Evolutionary conservation across 805 yeast species (phyloP).

Genomic region (Huiozyma naganishii): DNA sequence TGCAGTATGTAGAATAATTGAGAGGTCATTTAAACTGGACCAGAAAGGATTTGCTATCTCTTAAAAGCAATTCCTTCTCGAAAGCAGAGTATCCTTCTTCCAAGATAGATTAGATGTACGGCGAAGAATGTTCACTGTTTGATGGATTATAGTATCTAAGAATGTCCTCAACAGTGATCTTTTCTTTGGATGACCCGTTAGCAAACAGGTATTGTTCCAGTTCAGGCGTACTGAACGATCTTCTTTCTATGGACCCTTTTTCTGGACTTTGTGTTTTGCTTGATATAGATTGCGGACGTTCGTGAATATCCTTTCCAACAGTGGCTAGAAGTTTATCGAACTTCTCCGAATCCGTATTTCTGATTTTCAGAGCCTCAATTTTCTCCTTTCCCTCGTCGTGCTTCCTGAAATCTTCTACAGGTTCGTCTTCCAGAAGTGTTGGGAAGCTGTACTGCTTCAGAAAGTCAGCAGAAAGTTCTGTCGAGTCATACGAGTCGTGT

Average conservation of each 20-base stretch:
- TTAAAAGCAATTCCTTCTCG: too few species aligned
- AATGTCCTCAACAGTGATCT: conserved; percentile 24
- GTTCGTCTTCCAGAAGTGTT: conserved; percentile 19
- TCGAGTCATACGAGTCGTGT: background rate
- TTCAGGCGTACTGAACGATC: conserved; percentile 14
- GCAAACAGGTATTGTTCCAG: conserved; percentile 13
- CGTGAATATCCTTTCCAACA: background rate
- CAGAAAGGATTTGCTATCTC: too few species aligned
- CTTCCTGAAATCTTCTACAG: conserved; percentile 5
- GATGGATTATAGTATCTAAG: conserved; percentile 20
- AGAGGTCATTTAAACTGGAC: too few species aligned
- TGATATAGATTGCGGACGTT: background rate
- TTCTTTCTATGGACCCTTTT: background rate
- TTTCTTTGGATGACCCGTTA: conserved; percentile 6
- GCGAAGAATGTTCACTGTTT: conserved; percentile 15
- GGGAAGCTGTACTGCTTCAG: conserved; percentile 21
- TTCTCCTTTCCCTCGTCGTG: background rate
- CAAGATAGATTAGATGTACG: background rate
- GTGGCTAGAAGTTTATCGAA: background rate
- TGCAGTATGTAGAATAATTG: too few species aligned
- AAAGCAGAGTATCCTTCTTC: too few species aligned
- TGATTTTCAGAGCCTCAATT: background rate
- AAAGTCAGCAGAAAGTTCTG: conserved; percentile 17
- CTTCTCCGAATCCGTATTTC: background rate
- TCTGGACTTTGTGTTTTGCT: background rate